Evolutionary conservation across 108 stramenopile species (phyloP), one percentile per base, ranked within the genome.

Genomic region (Cyclostephanos invisitatus): DNA sequence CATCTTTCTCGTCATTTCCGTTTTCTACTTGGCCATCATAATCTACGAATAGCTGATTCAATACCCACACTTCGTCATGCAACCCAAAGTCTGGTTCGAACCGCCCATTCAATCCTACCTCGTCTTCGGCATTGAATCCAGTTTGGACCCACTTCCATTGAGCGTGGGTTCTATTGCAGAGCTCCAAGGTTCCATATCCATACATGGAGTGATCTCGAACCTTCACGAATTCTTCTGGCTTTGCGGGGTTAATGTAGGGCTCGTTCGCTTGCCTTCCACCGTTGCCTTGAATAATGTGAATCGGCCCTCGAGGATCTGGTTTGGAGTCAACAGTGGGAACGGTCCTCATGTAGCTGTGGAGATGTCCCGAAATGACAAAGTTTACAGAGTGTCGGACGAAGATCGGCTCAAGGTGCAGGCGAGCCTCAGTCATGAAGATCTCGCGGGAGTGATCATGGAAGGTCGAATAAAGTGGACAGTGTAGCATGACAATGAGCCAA

Each of bases 281-380:
- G 28, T 96, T 97, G 54, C 98, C 98, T 46, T 97, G 83, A 49
- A 91, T 87, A 51, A 99, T 83, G 62, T 98, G 90, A 11, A 93
- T 75, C 1, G 92, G 92, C 21, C 89, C 95, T 29, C 71, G 75
- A 17, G 69, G 63, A 62, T 68, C 62, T 17, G 73, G 37, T 10
- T 73, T 49, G 49, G 78, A 83, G 61, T 82, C 62, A n/a, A 81
- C 78, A 1, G 94, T 86, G 40, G 83, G 83, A 14, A 66, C 49
- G 35, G 91, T 88, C 9, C 96, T 86, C 68, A 90, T 84, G 68
- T 95, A 97, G 51, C 93, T 93, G 83, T 98, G 97, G 54, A 96
- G 86, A 78, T 98, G 97, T 27, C 96, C 97, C 11, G 82, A 73
- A 54, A 98, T 79, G 10, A 94, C 91, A 29, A 96, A 56, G 76